Conservation (phyloP, 176 grass and related monocot genomes). For the Poa annua region DNA sequence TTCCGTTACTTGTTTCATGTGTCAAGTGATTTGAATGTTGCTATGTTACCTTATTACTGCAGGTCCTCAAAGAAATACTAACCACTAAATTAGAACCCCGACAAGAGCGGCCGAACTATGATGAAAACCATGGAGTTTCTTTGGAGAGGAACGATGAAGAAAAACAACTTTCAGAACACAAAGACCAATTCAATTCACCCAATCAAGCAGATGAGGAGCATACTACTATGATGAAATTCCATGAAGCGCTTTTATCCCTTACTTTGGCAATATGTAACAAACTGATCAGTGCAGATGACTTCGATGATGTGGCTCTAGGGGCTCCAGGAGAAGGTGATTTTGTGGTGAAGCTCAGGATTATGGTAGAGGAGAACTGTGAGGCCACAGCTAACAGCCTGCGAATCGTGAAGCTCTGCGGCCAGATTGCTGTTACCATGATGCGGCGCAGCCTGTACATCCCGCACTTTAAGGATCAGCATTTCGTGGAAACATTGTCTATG, state of each 20-base stretch:
- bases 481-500: neutral
- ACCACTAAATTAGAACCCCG: neutral
- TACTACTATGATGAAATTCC: neutral
- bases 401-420: conserved; percentile 16
- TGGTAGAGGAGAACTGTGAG: neutral
- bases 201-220: neutral
- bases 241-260: conserved; percentile 3
- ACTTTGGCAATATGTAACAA: neutral
- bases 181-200: neutral
- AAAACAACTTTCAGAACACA: neutral
- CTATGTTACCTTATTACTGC: neutral
- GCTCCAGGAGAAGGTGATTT: neutral
- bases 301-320: neutral
- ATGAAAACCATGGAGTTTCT: neutral
- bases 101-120: no score
- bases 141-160: neutral
- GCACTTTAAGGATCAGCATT: neutral
- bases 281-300: neutral
- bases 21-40: neutral
- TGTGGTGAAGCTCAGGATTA: neutral
- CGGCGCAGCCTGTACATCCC: neutral
- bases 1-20: neutral
- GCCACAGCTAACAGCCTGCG: neutral
- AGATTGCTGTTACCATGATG: conserved; percentile 20
- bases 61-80: neutral